Conservation (phyloP, 2,329 filamentous ascomycete species). For the Zasmidium cellare region DNA sequence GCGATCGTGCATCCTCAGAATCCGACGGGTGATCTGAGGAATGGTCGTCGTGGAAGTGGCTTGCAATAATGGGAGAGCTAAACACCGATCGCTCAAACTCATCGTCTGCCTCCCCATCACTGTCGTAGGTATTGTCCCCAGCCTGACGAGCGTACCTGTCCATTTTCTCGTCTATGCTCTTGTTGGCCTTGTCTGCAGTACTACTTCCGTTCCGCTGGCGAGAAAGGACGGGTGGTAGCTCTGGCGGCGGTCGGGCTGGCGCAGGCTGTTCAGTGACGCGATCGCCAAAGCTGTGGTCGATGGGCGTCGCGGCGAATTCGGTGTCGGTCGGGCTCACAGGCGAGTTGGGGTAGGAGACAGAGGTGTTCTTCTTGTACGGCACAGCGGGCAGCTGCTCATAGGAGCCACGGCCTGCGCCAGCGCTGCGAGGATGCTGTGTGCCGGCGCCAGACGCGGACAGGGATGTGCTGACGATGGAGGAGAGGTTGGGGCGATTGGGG, state of each 20-base stretch:
- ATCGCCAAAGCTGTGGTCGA: slow-evolving; percentile 31
- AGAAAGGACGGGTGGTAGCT: slow-evolving; percentile 13
- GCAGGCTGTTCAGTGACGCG: slow-evolving; percentile 7
- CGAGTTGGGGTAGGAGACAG: slow-evolving; percentile 16
- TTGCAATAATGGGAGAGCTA: slow-evolving; percentile 64
- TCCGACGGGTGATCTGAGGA: slow-evolving; percentile 67
- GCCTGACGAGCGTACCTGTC: slow-evolving; percentile 34
- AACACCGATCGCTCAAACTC: slow-evolving; percentile 74
- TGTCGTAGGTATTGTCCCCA: slow-evolving; percentile 60
- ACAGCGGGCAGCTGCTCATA: slow-evolving; percentile 19
- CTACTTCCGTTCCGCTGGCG: slow-evolving; percentile 8
- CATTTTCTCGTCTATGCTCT: slow-evolving; percentile 23
- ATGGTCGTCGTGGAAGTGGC: slow-evolving; percentile 59
- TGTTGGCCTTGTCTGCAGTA: slow-evolving; percentile 12
- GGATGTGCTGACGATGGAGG: neutral
- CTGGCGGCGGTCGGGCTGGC: slow-evolving; percentile 13
- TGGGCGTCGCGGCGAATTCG: slow-evolving; percentile 33
- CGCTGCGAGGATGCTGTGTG: slow-evolving; percentile 1
- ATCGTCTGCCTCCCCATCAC: slow-evolving; percentile 77
- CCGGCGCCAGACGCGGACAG: slow-evolving; percentile 2
- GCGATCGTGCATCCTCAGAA: slow-evolving; percentile 35
- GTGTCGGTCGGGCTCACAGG: slow-evolving; percentile 26
- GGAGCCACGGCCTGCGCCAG: slow-evolving; percentile 14
- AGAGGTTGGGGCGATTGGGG: slow-evolving; percentile 21
- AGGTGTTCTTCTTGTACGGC: slow-evolving; percentile 18